phyloP scores from a whole-genome alignment of 2,329 filamentous ascomycete species.

The Aspergillus alliaceus region DNA sequence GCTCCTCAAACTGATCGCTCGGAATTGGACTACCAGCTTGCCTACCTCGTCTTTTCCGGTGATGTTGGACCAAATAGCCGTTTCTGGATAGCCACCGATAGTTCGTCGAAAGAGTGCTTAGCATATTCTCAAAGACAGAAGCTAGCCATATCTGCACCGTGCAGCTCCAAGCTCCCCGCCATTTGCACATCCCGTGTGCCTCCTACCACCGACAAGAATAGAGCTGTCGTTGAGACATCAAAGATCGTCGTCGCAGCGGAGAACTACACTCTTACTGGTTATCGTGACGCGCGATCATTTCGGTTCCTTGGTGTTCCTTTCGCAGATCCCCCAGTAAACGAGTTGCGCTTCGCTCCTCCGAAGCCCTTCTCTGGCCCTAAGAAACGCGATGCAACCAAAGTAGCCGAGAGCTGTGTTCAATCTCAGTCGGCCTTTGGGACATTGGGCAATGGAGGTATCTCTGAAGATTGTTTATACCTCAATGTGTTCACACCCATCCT shows the following conservation, averaged over 20 bases:
- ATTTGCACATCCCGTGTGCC: conserved; percentile 23
- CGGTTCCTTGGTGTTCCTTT: conserved; percentile 51
- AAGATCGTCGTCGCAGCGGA: conserved; percentile 18
- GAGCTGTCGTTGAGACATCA: conserved; percentile 13
- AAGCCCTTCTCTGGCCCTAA: conserved; percentile 25
- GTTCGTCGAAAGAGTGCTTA: conserved; percentile 7
- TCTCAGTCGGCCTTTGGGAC: conserved; percentile 14
- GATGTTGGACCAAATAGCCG: conserved; percentile 10
- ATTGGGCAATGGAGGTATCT: conserved; percentile 16
- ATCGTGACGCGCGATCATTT: conserved; percentile 29
- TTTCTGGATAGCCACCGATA: conserved; percentile 18
- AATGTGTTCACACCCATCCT: conserved; percentile 38
- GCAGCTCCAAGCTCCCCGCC: conserved; percentile 16
- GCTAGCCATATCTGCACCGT: conserved; percentile 8
- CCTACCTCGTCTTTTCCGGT: conserved; percentile 21
- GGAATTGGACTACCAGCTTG: conserved; percentile 24
- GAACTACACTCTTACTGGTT: conserved; percentile 24
- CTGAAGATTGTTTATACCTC: conserved; percentile 37
- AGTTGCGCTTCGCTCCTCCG: conserved; percentile 45
- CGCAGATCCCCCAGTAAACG: conserved; percentile 45
- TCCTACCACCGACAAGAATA: conserved; percentile 19
- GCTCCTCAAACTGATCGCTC: conserved; percentile 10
- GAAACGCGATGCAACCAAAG: conserved; percentile 30
- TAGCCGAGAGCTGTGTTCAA: conserved; percentile 23
- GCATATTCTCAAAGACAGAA: conserved; percentile 19